Evolutionary conservation across 176 grass and related monocot genomes (phyloP).

Genomic region (Alloteropsis semialata): DNA sequence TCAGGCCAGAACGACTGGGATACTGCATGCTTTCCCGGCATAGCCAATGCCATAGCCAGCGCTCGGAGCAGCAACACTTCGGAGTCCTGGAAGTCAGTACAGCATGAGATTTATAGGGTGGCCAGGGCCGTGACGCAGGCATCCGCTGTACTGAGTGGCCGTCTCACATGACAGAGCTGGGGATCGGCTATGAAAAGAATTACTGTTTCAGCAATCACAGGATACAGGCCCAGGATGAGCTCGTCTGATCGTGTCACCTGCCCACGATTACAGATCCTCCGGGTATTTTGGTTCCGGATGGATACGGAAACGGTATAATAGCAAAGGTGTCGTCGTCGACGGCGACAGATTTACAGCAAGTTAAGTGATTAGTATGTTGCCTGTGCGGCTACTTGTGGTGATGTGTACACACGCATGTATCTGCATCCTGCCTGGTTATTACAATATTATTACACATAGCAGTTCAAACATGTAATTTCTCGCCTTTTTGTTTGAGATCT

Average conservation of each 20-base stretch:
- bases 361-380: background rate
- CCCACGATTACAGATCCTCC: background rate
- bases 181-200: background rate
- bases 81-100: conserved; percentile 55
- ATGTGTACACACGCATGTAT: background rate
- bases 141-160: conserved; percentile 59
- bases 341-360: background rate
- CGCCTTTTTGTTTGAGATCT: too few species aligned
- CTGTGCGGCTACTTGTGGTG: background rate
- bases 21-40: conserved; percentile 53
- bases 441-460: background rate
- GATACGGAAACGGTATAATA: background rate
- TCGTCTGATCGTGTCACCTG: background rate
- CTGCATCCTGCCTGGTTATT: background rate
- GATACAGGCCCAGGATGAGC: background rate
- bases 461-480: too few species aligned
- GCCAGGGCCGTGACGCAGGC: conserved; percentile 70
- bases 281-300: background rate
- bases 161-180: conserved; percentile 50
- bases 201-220: background rate
- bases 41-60: conserved; percentile 57
- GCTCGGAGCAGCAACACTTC: conserved; percentile 59
- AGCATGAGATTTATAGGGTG: conserved; percentile 80
- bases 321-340: too few species aligned
- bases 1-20: conserved; percentile 68